Evolutionary conservation across 2,329 filamentous ascomycete species (phyloP).

Genomic region (Fonsecaea monophora): DNA sequence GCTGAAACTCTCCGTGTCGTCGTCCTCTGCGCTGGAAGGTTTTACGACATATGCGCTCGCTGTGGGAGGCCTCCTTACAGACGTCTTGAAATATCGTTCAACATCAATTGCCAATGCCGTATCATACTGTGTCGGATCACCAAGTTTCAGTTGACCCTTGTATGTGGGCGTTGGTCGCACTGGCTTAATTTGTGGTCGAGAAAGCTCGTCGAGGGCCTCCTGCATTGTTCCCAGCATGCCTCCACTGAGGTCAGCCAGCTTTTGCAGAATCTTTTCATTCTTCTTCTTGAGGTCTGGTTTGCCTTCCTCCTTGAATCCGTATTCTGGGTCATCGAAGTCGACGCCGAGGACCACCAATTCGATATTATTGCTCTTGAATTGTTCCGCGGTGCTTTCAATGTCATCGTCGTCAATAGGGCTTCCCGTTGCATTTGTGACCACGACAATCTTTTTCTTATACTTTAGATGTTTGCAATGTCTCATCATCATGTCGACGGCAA

Average conservation of each 20-base stretch:
- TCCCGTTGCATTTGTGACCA: slow-evolving; percentile 78
- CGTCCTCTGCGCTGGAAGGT: slow-evolving; percentile 37
- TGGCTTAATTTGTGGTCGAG: slow-evolving; percentile 76
- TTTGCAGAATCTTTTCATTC: slow-evolving; percentile 74
- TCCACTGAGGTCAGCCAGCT: slow-evolving; percentile 69
- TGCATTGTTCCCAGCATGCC: slow-evolving; percentile 83
- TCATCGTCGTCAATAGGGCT: slow-evolving; percentile 74
- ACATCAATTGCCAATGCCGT: slow-evolving; percentile 82
- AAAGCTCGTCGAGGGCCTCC: slow-evolving; percentile 81
- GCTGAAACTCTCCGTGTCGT: slow-evolving; percentile 39
- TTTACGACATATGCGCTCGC: slow-evolving; percentile 77
- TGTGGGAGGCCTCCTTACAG: slow-evolving; percentile 73
- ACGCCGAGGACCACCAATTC: slow-evolving; percentile 84
- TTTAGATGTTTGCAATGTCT: slow-evolving; percentile 81
- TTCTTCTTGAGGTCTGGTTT: slow-evolving; percentile 74
- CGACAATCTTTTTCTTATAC: slow-evolving; percentile 77
- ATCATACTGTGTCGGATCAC: slow-evolving; percentile 74
- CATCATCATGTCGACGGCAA: slow-evolving; percentile 86
- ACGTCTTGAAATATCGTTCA: slow-evolving; percentile 88
- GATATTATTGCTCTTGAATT: slow-evolving; percentile 73
- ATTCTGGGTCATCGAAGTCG: slow-evolving; percentile 91
- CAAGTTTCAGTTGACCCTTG: slow-evolving; percentile 79
- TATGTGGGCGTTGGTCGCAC: slow-evolving; percentile 79
- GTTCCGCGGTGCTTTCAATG: slow-evolving; percentile 55
- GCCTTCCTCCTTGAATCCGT: slow-evolving; percentile 88